Conservation (phyloP, 192 early-diverging fungal genomes). For the Coemansia sp. region DNA sequence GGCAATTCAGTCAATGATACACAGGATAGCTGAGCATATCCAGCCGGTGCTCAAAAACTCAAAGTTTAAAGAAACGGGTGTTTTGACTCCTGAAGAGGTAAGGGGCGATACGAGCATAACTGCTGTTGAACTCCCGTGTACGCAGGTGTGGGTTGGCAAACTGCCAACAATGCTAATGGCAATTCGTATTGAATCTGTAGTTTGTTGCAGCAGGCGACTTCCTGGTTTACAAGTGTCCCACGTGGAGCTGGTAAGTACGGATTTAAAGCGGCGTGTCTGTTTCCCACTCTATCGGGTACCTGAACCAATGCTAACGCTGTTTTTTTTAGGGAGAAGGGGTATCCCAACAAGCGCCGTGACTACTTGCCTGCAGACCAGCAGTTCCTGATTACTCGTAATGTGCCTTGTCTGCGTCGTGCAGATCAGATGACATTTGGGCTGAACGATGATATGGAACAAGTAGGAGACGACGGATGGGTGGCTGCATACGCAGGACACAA, state of each 20-base stretch:
- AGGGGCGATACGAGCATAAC: conserved; percentile 10
- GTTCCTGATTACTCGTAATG: conserved; percentile 92
- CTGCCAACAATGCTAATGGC: not conserved
- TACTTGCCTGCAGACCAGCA: conserved; percentile 85
- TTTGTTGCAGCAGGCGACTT: conserved; percentile 97
- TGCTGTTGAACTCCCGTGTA: not conserved
- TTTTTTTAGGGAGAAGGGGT: conserved; percentile 57
- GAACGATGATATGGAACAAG: conserved; percentile 57
- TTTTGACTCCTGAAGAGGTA: conserved; percentile 93
- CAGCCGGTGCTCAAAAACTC: conserved; percentile 91
- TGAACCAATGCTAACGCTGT: no score
- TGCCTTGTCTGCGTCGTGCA: conserved; percentile 86
- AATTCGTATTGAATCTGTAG: conserved; percentile 38
- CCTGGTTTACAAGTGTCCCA: conserved; percentile 97
- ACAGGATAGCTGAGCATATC: conserved; percentile 83
- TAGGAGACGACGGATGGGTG: conserved; percentile 78
- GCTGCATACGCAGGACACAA: conserved; percentile 70
- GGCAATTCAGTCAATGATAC: conserved; percentile 61
- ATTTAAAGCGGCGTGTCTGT: not conserved
- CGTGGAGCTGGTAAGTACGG: conserved; percentile 78
- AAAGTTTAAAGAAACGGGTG: conserved; percentile 94
- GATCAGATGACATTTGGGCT: conserved; percentile 46
- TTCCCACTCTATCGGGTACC: not conserved
- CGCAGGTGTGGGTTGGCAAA: not conserved
- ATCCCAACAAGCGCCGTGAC: conserved; percentile 74